These are phyloP conservation scores for Entomortierella lignicola DNA, from an alignment of 192 early-diverging fungal genomes.

Conservation along the genomic window DNA sequence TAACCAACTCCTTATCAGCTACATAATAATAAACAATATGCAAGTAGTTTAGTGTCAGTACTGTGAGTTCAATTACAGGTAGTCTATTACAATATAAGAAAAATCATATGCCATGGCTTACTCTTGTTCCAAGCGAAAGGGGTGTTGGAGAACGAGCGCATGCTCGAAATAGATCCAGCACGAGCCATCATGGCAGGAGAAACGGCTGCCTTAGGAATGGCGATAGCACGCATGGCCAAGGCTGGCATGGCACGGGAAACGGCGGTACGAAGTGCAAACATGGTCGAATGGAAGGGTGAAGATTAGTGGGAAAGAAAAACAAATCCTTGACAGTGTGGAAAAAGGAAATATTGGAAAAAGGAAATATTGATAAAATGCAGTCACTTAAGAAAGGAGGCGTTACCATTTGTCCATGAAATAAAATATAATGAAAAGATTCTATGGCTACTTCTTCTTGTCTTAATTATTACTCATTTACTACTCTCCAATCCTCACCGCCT, in stretches of 20 bases:
- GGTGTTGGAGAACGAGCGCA: conserved; percentile 43
- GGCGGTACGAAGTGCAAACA: conserved; percentile 49
- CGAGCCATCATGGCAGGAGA: conserved; percentile 39
- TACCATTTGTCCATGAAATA: too few species aligned
- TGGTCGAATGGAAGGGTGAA: not conserved
- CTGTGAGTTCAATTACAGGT: too few species aligned
- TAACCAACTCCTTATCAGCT: conserved; percentile 39
- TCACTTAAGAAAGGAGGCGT: not conserved
- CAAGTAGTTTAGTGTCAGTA: too few species aligned
- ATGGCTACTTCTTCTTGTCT: not conserved
- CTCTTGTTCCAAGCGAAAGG: conserved; percentile 42
- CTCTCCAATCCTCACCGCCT: not conserved
- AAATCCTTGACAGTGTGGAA: not conserved
- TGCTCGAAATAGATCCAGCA: conserved; percentile 23
- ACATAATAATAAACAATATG: not conserved
- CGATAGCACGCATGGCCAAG: conserved; percentile 48
- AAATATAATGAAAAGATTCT: not conserved
- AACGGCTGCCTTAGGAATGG: conserved; percentile 25
- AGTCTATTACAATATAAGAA: too few species aligned
- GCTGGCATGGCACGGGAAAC: conserved; percentile 49
- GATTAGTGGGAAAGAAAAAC: not conserved
- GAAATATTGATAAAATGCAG: too few species aligned
- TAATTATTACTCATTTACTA: not conserved
- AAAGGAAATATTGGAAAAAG: conserved; percentile 12
- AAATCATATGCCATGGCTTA: conserved; percentile 9